Percentiles rank a stretch among this genome's conserved stretches.
Evolutionary conservation across 2,329 filamentous ascomycete species (phyloP).

Genomic region (Ustilaginoidea virens): DNA sequence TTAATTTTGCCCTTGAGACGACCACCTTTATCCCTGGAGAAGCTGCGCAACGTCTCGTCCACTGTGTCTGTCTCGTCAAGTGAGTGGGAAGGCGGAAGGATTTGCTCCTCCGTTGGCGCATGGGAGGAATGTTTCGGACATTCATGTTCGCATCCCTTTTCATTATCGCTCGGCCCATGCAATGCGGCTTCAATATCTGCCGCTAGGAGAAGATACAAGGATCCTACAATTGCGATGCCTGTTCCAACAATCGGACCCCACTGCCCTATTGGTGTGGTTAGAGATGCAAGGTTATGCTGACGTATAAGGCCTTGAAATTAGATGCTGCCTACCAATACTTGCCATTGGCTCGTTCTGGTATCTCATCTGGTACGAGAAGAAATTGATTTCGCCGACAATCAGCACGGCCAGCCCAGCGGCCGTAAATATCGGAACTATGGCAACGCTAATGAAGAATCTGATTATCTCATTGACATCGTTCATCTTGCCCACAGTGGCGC

Average conservation of each 20-base stretch:
- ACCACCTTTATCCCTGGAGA: neutral
- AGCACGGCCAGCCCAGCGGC: constrained; percentile 43
- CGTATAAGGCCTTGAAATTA: neutral
- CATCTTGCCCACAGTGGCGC: constrained; percentile 34
- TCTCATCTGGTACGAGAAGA: constrained; percentile 38
- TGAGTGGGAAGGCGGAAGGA: neutral
- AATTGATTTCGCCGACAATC: constrained; percentile 46
- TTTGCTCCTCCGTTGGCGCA: neutral
- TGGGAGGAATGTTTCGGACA: neutral
- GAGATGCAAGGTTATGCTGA: accelerated
- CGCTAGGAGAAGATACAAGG: constrained; percentile 37
- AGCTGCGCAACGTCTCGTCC: neutral
- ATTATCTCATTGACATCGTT: constrained; percentile 39
- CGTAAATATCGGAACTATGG: constrained; percentile 43
- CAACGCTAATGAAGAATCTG: constrained; percentile 33
- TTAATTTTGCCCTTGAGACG: too few species aligned
- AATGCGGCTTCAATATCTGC: constrained; percentile 11
- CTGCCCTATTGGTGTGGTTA: constrained; percentile 25
- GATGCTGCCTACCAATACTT: constrained; percentile 34
- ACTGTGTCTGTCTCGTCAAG: neutral
- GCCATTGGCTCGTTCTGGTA: constrained; percentile 48
- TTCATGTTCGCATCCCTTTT: constrained; percentile 3
- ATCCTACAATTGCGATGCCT: constrained; percentile 39
- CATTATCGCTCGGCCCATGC: constrained; percentile 2
- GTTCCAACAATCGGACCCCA: constrained; percentile 47